Evolutionary conservation across 108 stramenopile species (phyloP), one percentile per base, ranked within the genome.

Genomic region (Cyclotella kingstonii): DNA sequence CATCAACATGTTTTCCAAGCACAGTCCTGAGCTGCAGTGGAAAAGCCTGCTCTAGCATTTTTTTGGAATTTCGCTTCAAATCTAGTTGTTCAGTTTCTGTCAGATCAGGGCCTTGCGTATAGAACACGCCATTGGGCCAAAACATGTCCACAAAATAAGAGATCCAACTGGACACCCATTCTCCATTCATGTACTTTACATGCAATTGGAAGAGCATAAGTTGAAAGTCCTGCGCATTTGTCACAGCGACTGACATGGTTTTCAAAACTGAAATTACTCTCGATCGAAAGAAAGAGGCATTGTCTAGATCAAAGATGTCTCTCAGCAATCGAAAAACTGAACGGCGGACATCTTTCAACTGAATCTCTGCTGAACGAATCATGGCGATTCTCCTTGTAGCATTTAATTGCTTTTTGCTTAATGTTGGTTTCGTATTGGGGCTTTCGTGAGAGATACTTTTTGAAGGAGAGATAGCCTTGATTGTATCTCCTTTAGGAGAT

Each of bases 41-140:
- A 68, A 94, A 86, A 9, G 64, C 23, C 15, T 64, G 57, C 54
- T 74, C 78, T 12, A 94, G 54, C 33, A 73, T 74, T 17, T 75
- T 57, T 66, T 65, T 64, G 4, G 86, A 72, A 8, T 65, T 52
- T 9, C 66, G 45, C 48, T 70, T 63, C 52, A 84, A 45, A 29
- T 56, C 60, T 15, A 63, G 34, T 21, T 64, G 54, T 66, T 94
- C 79, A 30, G 76, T 63, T 4, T 54, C 50, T 14, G 81, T 86
- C 35, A 72, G 52, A 1, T 72, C 73, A 11, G 79, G 68, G 22
- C 28, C 70, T 36, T 78, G 47, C 11, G 68, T 63, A 47, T 83
- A 76, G 40, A 79, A 91, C 6, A 85, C 84, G 43, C 90, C 93
- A 44, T 91, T 81, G 12, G 93, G 93, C 90, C 90, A 94, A 19